Base-by-base conservation (phyloP, 768 basidiomycete species). In the Amylocystis lapponica region DNA sequence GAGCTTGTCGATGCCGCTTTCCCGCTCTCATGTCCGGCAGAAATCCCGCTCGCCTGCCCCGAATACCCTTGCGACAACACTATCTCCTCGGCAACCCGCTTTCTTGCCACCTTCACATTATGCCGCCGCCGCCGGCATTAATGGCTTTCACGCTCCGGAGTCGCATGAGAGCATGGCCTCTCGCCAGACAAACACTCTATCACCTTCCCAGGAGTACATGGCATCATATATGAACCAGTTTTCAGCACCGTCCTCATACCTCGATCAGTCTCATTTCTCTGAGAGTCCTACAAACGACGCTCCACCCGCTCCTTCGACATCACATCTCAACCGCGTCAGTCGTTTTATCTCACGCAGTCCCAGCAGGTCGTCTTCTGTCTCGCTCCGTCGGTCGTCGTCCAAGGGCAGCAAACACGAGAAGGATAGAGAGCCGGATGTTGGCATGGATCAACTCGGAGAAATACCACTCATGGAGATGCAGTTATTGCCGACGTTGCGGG, bases 401-500 rank as follows among this genome's bases (percentile, higher is more conserved):
- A 41, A 39, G 34, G 4, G 17, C 14, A 30, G 39, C 14, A 41
- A 47, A 17, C 32, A 53, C 27, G 49, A 31, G 44, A 46, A 43
- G 36, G 39, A 31, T 17, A 34, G 39, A 20, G 53, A 52, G 42
- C 23, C 12, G 2, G 36, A 40, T 12, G 52, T 54, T 27, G 66
- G 66, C 19, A 57, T 52, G 43, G 76, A 72, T 48, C 66, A 74
- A 40, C 60, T 76, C 14, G 67, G 62, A 10, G 77, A 77, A 39
- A 62, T 85, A 4, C 77, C 80, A 5, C 65, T 79, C 21, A 58
- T 85, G 23, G 84, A 88, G 49, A 66, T 76, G 0, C 75, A 83
- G 21, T 66, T 87, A 4, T 59, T 87, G 27, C 85, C 85, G 8
- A 81, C 83, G 14, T 66, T 88, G 27, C 70, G 76, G 31, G 84